A percentile compares a stretch with the other conserved stretches of the same genome.
These are phyloP conservation scores for Beverwykella pulmonaria DNA, from an alignment of 495 filamentous ascomycete genomes.

Conservation along the genomic window DNA sequence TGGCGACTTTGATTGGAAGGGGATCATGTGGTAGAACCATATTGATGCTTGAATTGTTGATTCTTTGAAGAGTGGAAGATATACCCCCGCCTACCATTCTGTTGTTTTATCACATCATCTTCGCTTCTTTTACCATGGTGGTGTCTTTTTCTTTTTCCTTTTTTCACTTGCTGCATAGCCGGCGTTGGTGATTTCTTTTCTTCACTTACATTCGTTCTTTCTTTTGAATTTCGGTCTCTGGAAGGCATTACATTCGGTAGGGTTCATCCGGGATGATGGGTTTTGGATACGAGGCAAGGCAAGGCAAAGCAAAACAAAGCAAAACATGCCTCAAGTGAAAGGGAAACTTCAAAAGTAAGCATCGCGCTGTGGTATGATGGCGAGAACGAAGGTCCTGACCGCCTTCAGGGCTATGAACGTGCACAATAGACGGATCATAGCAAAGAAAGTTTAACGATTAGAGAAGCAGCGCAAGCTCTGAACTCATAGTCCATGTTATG, in stretches of 20 bases:
- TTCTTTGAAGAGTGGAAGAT: not conserved
- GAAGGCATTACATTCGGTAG: not conserved
- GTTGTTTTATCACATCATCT: not conserved
- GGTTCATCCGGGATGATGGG: not conserved
- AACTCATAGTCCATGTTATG: no score
- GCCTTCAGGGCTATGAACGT: no score
- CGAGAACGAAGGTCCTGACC: no score
- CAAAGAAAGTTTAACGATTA: no score
- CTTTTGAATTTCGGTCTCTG: not conserved
- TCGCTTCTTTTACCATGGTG: not conserved
- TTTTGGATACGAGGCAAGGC: not conserved
- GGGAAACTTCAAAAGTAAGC: no score
- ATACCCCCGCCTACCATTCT: not conserved
- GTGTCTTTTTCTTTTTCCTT: not conserved
- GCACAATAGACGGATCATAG: no score
- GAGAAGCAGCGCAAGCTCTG: no score
- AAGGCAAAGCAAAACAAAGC: no score
- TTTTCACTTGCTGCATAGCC: conserved; percentile 3
- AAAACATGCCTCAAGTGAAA: no score
- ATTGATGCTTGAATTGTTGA: not conserved
- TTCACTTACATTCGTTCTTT: not conserved
- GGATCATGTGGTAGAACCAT: conserved; percentile 29
- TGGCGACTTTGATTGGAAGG: conserved; percentile 61
- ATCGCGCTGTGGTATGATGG: no score
- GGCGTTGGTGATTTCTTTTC: not conserved